Evolutionary conservation across 2,329 filamentous ascomycete genomes (phyloP).

Genomic region (Cladosporium velox): DNA sequence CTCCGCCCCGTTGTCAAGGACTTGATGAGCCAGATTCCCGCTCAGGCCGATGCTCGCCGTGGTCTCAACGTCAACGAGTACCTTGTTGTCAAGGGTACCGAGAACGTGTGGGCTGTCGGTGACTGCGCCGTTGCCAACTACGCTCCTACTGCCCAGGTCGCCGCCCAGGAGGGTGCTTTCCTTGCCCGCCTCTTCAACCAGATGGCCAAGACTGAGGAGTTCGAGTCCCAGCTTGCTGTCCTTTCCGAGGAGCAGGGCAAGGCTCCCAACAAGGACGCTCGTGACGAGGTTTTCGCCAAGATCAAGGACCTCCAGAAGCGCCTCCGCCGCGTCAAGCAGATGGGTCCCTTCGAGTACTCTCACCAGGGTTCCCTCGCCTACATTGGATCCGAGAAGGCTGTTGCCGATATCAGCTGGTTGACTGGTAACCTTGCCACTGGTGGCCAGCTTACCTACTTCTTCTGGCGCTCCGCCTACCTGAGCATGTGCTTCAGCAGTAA

Average conservation of each 20-base stretch:
- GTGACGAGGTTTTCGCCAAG: constrained; percentile 64
- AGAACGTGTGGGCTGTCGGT: constrained; percentile 96
- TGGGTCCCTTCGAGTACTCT: constrained; percentile 97
- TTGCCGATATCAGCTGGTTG: constrained; percentile 96
- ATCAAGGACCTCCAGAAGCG: constrained; percentile 87
- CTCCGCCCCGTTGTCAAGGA: constrained; percentile 87
- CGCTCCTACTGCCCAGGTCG: constrained; percentile 95
- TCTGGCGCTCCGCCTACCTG: constrained; percentile 97
- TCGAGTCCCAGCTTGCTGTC: constrained; percentile 73
- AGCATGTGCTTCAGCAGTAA: constrained; percentile 99
- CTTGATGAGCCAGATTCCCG: constrained; percentile 87
- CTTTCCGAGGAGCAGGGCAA: constrained; percentile 64
- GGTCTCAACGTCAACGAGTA: constrained; percentile 98
- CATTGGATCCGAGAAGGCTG: constrained; percentile 96
- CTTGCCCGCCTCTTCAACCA: constrained; percentile 96
- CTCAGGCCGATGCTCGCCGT: constrained; percentile 91
- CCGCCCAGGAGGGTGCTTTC: constrained; percentile 92
- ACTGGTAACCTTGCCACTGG: constrained; percentile 94
- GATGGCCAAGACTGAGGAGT: constrained; percentile 89
- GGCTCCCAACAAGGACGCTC: constrained; percentile 63
- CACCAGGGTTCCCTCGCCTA: constrained; percentile 97
- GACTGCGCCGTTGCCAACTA: constrained; percentile 98
- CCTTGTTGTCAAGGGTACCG: constrained; percentile 93
- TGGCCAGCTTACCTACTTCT: constrained; percentile 87
- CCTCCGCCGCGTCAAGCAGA: constrained; percentile 84